Evolutionary conservation across 495 filamentous ascomycete genomes (phyloP), one percentile per base, ranked within the genome.

Genomic region (Hypoxylon trugodes): DNA sequence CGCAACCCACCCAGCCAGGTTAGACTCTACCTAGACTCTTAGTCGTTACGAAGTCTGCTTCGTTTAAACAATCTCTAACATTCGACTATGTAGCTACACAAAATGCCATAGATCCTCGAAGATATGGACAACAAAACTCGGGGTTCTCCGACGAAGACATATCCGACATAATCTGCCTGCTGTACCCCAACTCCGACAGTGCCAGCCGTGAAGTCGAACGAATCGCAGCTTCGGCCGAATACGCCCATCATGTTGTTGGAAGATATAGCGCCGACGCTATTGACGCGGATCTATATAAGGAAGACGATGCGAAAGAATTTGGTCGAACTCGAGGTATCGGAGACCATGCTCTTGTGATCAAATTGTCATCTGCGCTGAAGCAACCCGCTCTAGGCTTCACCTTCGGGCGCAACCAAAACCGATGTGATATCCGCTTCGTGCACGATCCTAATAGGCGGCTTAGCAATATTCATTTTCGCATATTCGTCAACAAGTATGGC

Each of bases 401-500:
- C 19, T 98, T 98, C 73, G 95, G 95, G 18, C 86, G 95, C 36
- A 91, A 94, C 62, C 42, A 63, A 2, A 35, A 54, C n/a, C 78
- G 78, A 28, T 94, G 89, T 70, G 96, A 98, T 72, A 80, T 98
- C 26, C 77, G 88, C 28, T 81, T 94, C 18, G 73, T 77, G 15
- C 72, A 82, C 40, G 81, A 88, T 43, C 81, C 84, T 1, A 73
- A 79, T 48, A 84, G 75, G 48, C 83, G 87, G 15, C 79, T 97
- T 32, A 97, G 93, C 74, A 97, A 97, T 69, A 79, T 85, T 9
- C 95, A 98, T 69, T 98, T 97, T 72, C 87, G 91, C 28, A 96
- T 98, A 52, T 96, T 88, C 68, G 75, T 96, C 47, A 98, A 91
- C 52, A 75, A 84, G 2, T 83, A 89, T 41, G 90, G 86, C 8